A percentile compares a stretch with the other conserved stretches of the same genome.
These are phyloP conservation scores for Hirschioporus abietinus DNA, from an alignment of 768 basidiomycete species.

Conservation along the genomic window DNA sequence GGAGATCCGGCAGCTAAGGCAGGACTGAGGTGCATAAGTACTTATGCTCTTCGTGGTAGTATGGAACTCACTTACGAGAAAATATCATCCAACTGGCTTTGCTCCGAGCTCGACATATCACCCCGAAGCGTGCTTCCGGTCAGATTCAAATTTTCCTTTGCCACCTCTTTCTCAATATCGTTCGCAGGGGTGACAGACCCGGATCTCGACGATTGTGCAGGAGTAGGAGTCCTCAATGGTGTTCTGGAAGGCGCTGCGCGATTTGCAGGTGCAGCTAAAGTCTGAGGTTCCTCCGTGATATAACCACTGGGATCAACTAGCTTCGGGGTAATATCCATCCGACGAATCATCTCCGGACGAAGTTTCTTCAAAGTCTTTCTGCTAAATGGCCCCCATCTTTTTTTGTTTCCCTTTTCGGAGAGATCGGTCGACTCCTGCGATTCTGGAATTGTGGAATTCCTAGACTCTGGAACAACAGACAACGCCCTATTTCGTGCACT, in stretches of 20 bases:
- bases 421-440: neutral
- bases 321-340: constrained; percentile 63
- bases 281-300: constrained; percentile 40
- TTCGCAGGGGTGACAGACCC: neutral
- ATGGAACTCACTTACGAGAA: neutral
- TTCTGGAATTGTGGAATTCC: neutral
- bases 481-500: neutral
- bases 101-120: neutral
- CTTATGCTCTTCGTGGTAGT: too few relatives aligned
- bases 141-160: neutral
- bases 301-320: constrained; percentile 71
- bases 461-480: neutral
- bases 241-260: neutral
- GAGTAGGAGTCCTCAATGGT: neutral
- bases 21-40: neutral
- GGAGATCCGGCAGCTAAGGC: neutral
- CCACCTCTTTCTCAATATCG: neutral
- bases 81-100: neutral
- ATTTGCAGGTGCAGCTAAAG: neutral
- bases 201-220: neutral
- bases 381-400: constrained; percentile 5
- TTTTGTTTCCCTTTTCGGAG: constrained; percentile 3
- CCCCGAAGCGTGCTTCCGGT: neutral
- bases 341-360: constrained; percentile 70
- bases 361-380: constrained; percentile 24